Conservation (phyloP, 2,329 filamentous ascomycete genomes). For the Botrytis pseudocinerea region DNA sequence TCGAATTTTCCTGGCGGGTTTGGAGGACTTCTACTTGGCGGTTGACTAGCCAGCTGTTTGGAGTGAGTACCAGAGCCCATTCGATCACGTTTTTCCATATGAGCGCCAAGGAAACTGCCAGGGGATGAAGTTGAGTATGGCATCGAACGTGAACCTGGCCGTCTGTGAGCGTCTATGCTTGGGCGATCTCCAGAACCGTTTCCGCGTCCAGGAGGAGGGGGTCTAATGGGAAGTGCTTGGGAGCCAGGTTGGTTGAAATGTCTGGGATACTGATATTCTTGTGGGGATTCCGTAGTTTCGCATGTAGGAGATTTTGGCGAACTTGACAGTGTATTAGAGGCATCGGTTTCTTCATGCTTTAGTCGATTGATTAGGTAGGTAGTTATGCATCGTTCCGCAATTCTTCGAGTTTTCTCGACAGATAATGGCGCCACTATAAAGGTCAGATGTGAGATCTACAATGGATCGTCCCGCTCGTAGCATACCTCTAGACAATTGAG, state of each 20-base stretch:
- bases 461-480: neutral
- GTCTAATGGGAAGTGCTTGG: slow-evolving; percentile 22
- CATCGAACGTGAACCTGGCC: slow-evolving; percentile 18
- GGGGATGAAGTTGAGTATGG: slow-evolving; percentile 37
- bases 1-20: slow-evolving; percentile 16
- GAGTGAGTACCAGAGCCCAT: slow-evolving; percentile 16
- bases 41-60: neutral
- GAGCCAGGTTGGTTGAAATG: slow-evolving; percentile 7
- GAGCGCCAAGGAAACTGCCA: slow-evolving; percentile 31
- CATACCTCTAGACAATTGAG: slow-evolving; percentile 32
- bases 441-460: slow-evolving; percentile 12
- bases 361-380: slow-evolving; percentile 49
- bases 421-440: slow-evolving; percentile 53
- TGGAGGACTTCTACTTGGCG: slow-evolving; percentile 17
- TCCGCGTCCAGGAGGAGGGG: slow-evolving; percentile 5
- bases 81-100: slow-evolving; percentile 22
- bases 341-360: slow-evolving; percentile 39
- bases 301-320: slow-evolving; percentile 12
- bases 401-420: slow-evolving; percentile 56
- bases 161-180: neutral
- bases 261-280: slow-evolving; percentile 9
- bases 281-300: neutral
- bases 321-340: slow-evolving; percentile 1
- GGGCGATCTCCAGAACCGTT: neutral
- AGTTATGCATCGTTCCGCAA: slow-evolving; percentile 57